Evolutionary conservation across 306 rosid genomes (phyloP).

Genomic region (Corylus avellana): DNA sequence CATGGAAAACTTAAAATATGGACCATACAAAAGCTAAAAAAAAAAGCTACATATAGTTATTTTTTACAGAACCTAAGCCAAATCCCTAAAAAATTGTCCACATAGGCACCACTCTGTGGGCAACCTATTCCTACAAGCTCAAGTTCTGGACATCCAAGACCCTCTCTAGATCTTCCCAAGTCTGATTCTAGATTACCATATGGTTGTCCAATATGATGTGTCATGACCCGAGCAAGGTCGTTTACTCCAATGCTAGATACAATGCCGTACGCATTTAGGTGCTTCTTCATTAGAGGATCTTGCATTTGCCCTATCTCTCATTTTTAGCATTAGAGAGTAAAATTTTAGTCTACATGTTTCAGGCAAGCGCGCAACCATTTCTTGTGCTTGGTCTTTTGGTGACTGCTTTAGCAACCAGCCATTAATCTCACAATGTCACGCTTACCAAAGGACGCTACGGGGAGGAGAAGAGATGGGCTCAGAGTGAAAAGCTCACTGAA

Average conservation of each 20-base stretch:
- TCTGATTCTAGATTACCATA: background rate
- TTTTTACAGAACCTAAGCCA: too few relatives aligned
- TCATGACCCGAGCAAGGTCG: background rate
- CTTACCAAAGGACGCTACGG: background rate
- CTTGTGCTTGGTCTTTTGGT: slow-evolving; percentile 60
- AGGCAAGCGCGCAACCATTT: slow-evolving; percentile 74
- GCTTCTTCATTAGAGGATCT: background rate
- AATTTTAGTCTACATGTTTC: slow-evolving; percentile 12
- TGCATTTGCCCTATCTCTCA: background rate
- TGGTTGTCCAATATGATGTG: background rate
- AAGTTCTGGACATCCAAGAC: background rate
- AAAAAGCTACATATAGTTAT: too few relatives aligned
- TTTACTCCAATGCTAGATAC: background rate
- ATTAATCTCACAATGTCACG: slow-evolving; percentile 17
- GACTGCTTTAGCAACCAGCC: slow-evolving; percentile 64
- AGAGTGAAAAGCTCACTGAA: background rate
- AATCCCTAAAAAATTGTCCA: background rate
- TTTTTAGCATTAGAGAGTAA: background rate
- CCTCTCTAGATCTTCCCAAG: background rate
- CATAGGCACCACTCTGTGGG: background rate
- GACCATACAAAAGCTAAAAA: too few relatives aligned
- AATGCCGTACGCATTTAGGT: background rate
- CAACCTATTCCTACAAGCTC: background rate
- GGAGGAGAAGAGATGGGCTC: background rate
- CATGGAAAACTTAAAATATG: too few relatives aligned